Evolutionary conservation across 106 monocot genomes (phyloP), one percentile per base, ranked within the genome.

Genomic region (Posidonia australis): DNA sequence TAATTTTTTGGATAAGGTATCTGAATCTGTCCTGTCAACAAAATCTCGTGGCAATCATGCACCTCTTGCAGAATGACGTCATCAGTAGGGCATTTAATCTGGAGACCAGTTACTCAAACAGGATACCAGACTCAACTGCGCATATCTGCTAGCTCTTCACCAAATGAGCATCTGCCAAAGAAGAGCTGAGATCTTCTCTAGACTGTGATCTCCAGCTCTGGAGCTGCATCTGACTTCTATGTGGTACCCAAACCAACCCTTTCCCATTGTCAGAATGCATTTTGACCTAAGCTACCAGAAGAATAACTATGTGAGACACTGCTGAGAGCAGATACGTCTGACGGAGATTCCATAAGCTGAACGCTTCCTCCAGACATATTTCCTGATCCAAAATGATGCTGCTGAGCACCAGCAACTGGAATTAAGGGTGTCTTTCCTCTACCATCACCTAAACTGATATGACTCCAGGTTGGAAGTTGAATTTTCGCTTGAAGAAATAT

Each of bases 161-260:
- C 31, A 82, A 25, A 64, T 90, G 94, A 55, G 74, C 61, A 19
- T 96, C 94, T 9, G 67, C 78, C 20, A 93, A 26, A 23, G 90
- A 87, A 62, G 84, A 76, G 54, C 1, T 81, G 58, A 96, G 86
- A 63, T 90, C 94, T 75, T 96, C 94, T 74, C 94, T 81, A 12
- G 94, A 96, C 72, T 84, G 86, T 42, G 94, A 90, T 65, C 94
- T 84, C 13, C 94, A 63, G 64, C 96, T 96, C 67, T 82, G 82
- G 45, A 96, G 84, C 21, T 76, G 87, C 47, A 53, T 73, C 51
- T 90, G 87, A 58, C 87, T 80, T 46, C 90, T 57, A 48, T 65
- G 67, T 13, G 90, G 80, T 44, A 74, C 56, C 82, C 77, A 76
- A 69, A 84, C 79, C n/a, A 77, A 75, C 29, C 80, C 80, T 32